These are phyloP conservation scores for Capronia americana DNA, from an alignment of 2,329 filamentous ascomycete species.

Conservation along the genomic window DNA sequence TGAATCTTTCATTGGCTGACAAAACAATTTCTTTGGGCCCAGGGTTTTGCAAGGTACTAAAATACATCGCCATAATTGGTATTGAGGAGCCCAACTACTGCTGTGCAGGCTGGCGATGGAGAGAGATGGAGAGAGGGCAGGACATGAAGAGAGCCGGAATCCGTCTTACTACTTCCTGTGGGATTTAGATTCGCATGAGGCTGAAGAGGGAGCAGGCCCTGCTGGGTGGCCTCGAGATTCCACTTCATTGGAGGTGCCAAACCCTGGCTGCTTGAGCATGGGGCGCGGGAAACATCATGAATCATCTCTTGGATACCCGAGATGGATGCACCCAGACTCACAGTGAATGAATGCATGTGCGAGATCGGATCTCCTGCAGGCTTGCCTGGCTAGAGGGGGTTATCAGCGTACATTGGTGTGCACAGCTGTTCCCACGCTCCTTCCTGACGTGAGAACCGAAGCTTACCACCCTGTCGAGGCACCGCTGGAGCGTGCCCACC, in stretches of 20 bases:
- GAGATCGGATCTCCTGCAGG: neutral
- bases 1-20: neutral
- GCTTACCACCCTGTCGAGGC: neutral
- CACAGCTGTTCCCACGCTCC: constrained; percentile 3
- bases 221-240: neutral
- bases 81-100: neutral
- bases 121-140: neutral
- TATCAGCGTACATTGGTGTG: neutral
- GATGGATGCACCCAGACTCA: neutral
- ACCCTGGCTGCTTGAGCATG: neutral
- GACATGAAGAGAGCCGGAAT: neutral
- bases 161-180: neutral
- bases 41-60: neutral
- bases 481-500: constrained; percentile 1
- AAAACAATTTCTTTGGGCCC: neutral
- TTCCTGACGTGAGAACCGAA: constrained; percentile 17
- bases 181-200: neutral
- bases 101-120: neutral
- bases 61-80: neutral
- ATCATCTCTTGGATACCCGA: neutral
- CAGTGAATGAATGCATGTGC: neutral
- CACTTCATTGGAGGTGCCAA: neutral
- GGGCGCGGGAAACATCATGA: neutral
- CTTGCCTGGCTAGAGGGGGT: constrained; percentile 7
- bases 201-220: neutral